A percentile compares a stretch with the other conserved stretches of the same genome.
phyloP scores from a whole-genome alignment of 2,329 filamentous ascomycete genomes.

The Elsinoe necatrix region DNA sequence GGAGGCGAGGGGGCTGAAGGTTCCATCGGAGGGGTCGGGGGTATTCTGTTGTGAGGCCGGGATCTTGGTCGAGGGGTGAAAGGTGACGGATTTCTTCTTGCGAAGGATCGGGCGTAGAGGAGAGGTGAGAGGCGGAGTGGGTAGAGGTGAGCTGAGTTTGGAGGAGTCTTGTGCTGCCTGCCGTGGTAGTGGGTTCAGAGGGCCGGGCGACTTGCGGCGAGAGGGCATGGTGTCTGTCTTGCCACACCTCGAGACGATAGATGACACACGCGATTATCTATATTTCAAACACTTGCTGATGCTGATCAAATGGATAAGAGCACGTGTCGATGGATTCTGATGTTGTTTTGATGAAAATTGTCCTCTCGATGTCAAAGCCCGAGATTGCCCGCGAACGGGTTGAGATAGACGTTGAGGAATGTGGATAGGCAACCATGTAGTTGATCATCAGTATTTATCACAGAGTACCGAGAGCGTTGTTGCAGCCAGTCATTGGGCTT shows the following conservation, averaged over 20 bases:
- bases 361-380: neutral
- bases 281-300: neutral
- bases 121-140: neutral
- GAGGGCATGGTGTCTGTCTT: conserved; percentile 1
- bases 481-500: too few relatives aligned
- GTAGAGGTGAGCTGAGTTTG: neutral
- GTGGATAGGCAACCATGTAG: neutral
- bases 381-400: conserved; percentile 10
- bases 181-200: neutral
- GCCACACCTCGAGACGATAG: neutral
- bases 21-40: neutral
- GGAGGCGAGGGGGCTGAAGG: neutral
- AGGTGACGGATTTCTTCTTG: conserved; percentile 16
- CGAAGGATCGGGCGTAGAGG: conserved; percentile 11
- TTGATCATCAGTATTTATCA: too few relatives aligned
- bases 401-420: conserved; percentile 10
- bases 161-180: neutral
- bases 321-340: neutral
- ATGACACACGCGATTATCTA: neutral
- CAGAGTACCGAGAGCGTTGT: too few relatives aligned
- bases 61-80: conserved; percentile 12
- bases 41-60: neutral
- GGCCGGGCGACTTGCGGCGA: conserved; percentile 5
- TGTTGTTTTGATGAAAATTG: conserved; percentile 3
- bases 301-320: neutral